These are phyloP conservation scores for Nicotiana benthamiana DNA, from an alignment of 257 asterid species.

Conservation along the genomic window DNA sequence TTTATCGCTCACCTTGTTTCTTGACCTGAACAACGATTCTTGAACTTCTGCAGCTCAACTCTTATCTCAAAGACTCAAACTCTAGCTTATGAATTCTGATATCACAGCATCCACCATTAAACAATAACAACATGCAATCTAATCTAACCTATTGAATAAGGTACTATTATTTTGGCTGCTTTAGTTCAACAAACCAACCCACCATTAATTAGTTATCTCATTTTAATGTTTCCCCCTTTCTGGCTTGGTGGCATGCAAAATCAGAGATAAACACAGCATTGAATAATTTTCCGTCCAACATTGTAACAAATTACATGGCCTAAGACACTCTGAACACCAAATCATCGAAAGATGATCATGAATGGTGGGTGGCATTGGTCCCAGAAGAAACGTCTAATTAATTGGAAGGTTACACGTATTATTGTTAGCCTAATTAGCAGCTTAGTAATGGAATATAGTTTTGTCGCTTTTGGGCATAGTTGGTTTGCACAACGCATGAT, in stretches of 20 bases:
- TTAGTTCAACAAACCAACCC: not conserved
- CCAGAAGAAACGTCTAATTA: not conserved
- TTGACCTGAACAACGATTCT: too few species aligned
- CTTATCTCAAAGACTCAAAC: too few species aligned
- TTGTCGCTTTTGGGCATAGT: not conserved
- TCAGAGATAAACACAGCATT: not conserved
- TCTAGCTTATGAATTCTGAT: too few species aligned
- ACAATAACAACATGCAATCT: not conserved
- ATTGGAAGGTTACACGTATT: not conserved
- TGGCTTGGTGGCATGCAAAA: not conserved
- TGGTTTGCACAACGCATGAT: not conserved
- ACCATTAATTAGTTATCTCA: not conserved
- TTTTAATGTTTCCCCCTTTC: not conserved
- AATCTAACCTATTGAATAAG: not conserved
- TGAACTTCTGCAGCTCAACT: too few species aligned
- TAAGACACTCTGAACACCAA: not conserved
- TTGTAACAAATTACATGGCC: not conserved
- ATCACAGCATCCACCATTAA: not conserved
- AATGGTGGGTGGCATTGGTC: not conserved
- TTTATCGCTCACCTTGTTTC: too few species aligned
- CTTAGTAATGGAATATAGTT: not conserved
- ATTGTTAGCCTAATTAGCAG: not conserved
- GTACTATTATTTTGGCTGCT: not conserved
- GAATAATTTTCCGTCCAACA: not conserved
- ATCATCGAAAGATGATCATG: not conserved